Evolutionary conservation across 345 rosid genomes (phyloP).

Genomic region (Populus davidiana): DNA sequence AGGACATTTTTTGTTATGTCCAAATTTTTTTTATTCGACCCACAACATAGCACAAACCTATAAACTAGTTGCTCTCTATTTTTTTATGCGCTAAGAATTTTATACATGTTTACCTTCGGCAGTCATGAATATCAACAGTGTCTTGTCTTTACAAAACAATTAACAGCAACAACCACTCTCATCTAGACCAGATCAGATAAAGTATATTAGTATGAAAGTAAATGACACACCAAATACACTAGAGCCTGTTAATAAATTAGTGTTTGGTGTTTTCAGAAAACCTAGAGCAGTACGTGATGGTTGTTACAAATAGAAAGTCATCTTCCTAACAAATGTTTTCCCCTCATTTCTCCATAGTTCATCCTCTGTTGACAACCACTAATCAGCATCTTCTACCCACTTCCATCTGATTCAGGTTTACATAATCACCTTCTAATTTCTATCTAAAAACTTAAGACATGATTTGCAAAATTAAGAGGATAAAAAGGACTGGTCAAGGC

Average conservation of each 20-base stretch:
- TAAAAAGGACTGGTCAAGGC: neutral
- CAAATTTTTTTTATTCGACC: too few relatives aligned
- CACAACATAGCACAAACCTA: too few relatives aligned
- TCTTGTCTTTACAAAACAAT: neutral
- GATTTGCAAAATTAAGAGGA: too few relatives aligned
- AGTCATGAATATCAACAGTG: neutral
- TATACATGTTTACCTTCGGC: neutral
- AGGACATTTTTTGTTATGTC: too few relatives aligned
- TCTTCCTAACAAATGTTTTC: neutral
- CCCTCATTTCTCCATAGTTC: neutral
- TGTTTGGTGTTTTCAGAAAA: neutral
- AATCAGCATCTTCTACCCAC: neutral
- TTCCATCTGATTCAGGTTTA: neutral
- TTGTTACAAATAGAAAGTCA: neutral
- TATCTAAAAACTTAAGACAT: neutral
- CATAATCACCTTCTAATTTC: neutral
- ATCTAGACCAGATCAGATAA: neutral
- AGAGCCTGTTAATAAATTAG: neutral
- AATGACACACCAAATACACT: neutral
- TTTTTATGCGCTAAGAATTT: neutral
- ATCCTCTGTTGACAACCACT: neutral
- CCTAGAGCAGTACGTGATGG: neutral
- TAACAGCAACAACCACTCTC: neutral
- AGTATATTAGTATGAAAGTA: neutral
- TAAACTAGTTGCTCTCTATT: neutral